A percentile compares a stretch with the other conserved stretches of the same genome.
Evolutionary conservation across 768 basidiomycete species (phyloP).

Genomic region (Daedaleopsis sinensis): DNA sequence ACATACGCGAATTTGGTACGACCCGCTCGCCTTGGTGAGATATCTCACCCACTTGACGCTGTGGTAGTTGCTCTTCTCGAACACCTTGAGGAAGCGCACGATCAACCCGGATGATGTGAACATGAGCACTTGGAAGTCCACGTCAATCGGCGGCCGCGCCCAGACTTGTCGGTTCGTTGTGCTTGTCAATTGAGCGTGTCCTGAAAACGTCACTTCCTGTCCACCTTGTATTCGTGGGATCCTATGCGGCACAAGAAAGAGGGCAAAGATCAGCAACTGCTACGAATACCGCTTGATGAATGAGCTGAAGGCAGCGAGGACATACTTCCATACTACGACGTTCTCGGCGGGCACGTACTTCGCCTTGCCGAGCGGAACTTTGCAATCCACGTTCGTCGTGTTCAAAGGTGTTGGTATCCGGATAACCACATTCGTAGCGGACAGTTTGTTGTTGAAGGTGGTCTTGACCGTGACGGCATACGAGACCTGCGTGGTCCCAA

Average conservation of each 20-base stretch:
- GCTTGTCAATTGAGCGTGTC: constrained; percentile 78
- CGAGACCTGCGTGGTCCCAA: constrained; percentile 89
- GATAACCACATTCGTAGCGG: constrained; percentile 89
- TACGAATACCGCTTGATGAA: background rate
- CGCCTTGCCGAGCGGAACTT: constrained; percentile 90
- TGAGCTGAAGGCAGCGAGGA: constrained; percentile 38
- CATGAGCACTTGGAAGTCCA: constrained; percentile 99
- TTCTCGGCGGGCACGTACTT: constrained; percentile 98
- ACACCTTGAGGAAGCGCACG: constrained; percentile 97
- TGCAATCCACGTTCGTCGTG: constrained; percentile 90
- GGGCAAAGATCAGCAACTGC: background rate
- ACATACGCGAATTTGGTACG: constrained; percentile 87
- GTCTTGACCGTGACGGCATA: constrained; percentile 89
- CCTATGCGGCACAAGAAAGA: constrained; percentile 44
- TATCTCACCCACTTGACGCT: constrained; percentile 97
- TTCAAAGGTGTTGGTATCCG: constrained; percentile 97
- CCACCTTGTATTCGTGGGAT: constrained; percentile 92
- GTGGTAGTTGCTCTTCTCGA: constrained; percentile 93
- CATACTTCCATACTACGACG: constrained; percentile 97
- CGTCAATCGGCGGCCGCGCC: constrained; percentile 96
- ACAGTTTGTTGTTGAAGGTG: constrained; percentile 89
- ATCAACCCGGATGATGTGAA: constrained; percentile 95
- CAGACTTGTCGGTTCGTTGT: constrained; percentile 95
- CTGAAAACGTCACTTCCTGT: constrained; percentile 85
- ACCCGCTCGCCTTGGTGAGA: constrained; percentile 90